phyloP scores from a whole-genome alignment of 1,284 basidiomycete genomes.

The Mycena sp. region DNA sequence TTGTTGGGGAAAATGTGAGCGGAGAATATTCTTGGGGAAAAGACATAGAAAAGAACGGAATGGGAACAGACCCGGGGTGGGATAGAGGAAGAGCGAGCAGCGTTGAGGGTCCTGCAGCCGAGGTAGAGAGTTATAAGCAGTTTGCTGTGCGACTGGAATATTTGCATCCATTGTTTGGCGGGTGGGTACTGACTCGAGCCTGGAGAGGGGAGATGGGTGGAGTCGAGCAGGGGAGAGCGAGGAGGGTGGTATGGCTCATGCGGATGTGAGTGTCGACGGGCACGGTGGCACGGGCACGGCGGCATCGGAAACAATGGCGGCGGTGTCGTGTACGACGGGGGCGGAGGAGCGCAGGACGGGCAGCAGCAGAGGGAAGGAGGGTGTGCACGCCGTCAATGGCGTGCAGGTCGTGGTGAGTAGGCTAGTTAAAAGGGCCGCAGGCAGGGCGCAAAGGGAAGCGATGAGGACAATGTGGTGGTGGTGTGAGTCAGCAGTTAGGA shows the following conservation, averaged over 20 bases:
- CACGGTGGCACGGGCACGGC: too few relatives aligned
- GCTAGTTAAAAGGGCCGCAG: too few relatives aligned
- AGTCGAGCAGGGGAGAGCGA: neutral
- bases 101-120: neutral
- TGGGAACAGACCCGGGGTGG: neutral
- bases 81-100: neutral
- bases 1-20: too few relatives aligned
- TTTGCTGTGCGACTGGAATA: slow-evolving; percentile 1
- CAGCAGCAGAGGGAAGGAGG: neutral
- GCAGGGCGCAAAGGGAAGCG: too few relatives aligned
- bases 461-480: too few relatives aligned
- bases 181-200: neutral
- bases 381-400: too few relatives aligned
- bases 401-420: too few relatives aligned
- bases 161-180: neutral
- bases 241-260: too few relatives aligned
- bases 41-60: neutral
- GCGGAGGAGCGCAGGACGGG: neutral
- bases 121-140: neutral
- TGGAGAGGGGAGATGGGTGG: neutral
- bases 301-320: too few relatives aligned
- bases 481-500: too few relatives aligned
- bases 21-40: neutral
- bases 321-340: too few relatives aligned
- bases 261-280: too few relatives aligned